Conservation (phyloP, 2,329 filamentous ascomycete species). For the Coleophoma eucalyptorum region DNA sequence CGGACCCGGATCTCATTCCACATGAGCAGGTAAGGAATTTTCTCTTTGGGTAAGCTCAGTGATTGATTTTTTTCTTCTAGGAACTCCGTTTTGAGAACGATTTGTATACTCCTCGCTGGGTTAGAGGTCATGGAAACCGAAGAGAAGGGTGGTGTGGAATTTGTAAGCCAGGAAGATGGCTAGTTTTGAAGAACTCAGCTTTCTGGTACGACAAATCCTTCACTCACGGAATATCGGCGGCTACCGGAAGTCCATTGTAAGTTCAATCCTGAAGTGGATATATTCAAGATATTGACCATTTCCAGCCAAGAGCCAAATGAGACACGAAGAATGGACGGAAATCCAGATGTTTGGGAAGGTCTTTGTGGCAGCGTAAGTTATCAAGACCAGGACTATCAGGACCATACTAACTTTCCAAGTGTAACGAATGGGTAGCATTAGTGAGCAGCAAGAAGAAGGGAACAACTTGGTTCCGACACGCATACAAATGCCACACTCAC, state of each 20-base stretch:
- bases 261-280: not conserved
- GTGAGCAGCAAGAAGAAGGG: conserved; percentile 88
- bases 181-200: conserved; percentile 84
- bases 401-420: conserved; percentile 26
- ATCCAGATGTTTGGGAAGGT: conserved; percentile 78
- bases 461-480: conserved; percentile 88
- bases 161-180: conserved; percentile 81
- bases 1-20: conserved; percentile 70
- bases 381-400: too few species aligned
- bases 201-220: conserved; percentile 95
- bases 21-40: conserved; percentile 55
- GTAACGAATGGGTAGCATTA: conserved; percentile 76
- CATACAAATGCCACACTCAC: conserved; percentile 79
- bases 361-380: conserved; percentile 57
- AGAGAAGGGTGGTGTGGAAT: conserved; percentile 88
- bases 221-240: conserved; percentile 80
- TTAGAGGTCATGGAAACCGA: conserved; percentile 82
- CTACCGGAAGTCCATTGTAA: conserved; percentile 68
- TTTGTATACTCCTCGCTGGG: conserved; percentile 79
- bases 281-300: not conserved
- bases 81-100: conserved; percentile 76
- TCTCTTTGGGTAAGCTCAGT: not conserved
- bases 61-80: not conserved
- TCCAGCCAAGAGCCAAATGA: conserved; percentile 63
- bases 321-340: conserved; percentile 73